Percentiles rank a stretch among this genome's conserved stretches.
phyloP scores from a whole-genome alignment of 75 land plant genomes.

The Pinus albicaulis region DNA sequence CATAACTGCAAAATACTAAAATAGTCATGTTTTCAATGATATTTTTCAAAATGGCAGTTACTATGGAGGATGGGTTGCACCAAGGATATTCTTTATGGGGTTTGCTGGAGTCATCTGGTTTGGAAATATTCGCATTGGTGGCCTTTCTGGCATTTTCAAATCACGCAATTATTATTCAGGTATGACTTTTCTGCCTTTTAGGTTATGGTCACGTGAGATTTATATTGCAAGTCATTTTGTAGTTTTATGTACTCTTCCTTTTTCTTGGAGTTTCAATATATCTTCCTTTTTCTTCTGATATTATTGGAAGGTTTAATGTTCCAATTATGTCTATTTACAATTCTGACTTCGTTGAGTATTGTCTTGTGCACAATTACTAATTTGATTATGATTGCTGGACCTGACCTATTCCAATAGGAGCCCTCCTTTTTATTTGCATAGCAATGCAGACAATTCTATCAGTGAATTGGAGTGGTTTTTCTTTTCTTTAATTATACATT shows the following conservation, averaged over 20 bases:
- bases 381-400: background rate
- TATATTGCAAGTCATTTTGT: background rate
- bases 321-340: background rate
- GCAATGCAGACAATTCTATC: background rate
- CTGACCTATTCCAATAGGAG: background rate
- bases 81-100: constrained; percentile 87
- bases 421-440: background rate
- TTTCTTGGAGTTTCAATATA: background rate
- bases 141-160: constrained; percentile 92
- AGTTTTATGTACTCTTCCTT: background rate
- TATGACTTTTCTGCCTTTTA: constrained; percentile 8
- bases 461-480: background rate
- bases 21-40: background rate
- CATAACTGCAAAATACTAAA: no score
- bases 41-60: constrained; percentile 38
- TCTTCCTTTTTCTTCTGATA: background rate
- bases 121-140: constrained; percentile 92
- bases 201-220: background rate
- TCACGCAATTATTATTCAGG: constrained; percentile 63
- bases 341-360: background rate
- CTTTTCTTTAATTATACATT: background rate
- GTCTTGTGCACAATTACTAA: background rate
- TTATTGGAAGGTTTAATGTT: background rate
- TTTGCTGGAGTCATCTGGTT: constrained; percentile 91
- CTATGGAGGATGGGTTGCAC: constrained; percentile 99